phyloP scores from a whole-genome alignment of 164 flowering plant species.

The Sedum album region DNA sequence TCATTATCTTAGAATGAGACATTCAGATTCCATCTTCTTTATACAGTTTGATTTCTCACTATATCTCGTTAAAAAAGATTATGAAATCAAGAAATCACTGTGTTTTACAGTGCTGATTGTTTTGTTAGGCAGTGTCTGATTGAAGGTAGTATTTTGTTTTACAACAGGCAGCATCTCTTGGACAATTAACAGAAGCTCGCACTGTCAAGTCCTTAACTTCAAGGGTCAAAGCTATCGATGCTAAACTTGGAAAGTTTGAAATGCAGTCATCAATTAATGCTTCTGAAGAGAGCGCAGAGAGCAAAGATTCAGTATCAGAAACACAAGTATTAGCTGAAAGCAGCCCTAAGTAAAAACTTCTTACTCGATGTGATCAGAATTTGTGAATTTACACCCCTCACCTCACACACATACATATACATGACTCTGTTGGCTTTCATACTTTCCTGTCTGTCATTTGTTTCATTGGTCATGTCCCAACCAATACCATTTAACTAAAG shows the following conservation, averaged over 20 bases:
- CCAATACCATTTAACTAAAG: not conserved
- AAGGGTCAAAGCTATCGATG: too few species aligned
- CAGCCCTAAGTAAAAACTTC: too few species aligned
- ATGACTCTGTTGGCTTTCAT: not conserved
- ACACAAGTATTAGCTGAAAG: too few species aligned
- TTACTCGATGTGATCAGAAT: not conserved
- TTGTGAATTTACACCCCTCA: not conserved
- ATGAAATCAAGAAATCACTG: not conserved
- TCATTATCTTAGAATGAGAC: not conserved
- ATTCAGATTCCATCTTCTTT: not conserved
- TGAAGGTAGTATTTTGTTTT: not conserved
- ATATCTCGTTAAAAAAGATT: not conserved
- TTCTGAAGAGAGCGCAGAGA: slow-evolving; percentile 7
- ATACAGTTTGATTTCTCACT: not conserved
- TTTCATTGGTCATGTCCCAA: not conserved
- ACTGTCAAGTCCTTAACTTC: too few species aligned
- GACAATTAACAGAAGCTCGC: too few species aligned
- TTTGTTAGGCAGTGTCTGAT: not conserved
- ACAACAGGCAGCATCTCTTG: too few species aligned
- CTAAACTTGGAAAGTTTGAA: too few species aligned
- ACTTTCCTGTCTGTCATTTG: not conserved
- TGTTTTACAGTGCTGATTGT: not conserved
- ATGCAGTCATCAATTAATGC: too few species aligned
- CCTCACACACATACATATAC: not conserved
- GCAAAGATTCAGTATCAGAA: not conserved